phyloP scores from a whole-genome alignment of 148 eudicot genomes.

The Nepenthes mirabilis region DNA sequence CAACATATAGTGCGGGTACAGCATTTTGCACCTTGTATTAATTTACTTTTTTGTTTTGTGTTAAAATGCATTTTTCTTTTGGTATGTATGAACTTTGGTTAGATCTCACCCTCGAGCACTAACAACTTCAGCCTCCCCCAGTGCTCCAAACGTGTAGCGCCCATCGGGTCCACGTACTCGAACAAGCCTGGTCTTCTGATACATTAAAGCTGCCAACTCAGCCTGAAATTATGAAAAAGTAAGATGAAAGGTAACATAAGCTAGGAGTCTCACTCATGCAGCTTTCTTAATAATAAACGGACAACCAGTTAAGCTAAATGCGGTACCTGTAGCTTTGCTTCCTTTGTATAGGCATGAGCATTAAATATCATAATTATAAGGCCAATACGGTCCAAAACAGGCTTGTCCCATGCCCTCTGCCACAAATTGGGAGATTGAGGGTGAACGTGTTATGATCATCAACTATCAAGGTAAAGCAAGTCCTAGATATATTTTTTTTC shows the following conservation, averaged over 20 bases:
- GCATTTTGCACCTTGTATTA: too few species aligned
- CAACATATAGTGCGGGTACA: too few species aligned
- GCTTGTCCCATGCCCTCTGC: slow-evolving; percentile 79
- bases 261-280: neutral
- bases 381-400: slow-evolving; percentile 86
- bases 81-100: too few species aligned
- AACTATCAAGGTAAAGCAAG: neutral
- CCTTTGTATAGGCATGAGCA: slow-evolving; percentile 97
- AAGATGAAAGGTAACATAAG: neutral
- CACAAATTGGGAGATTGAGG: slow-evolving; percentile 1
- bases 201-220: slow-evolving; percentile 94
- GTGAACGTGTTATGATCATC: too few species aligned
- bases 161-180: slow-evolving; percentile 75
- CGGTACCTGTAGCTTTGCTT: slow-evolving; percentile 83
- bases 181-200: slow-evolving; percentile 76
- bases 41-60: too few species aligned
- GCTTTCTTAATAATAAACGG: neutral
- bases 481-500: neutral
- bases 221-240: slow-evolving; percentile 36
- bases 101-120: slow-evolving; percentile 84
- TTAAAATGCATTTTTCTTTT: too few species aligned
- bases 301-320: neutral
- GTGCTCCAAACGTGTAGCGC: slow-evolving; percentile 62
- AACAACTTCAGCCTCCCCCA: slow-evolving; percentile 95
- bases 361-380: slow-evolving; percentile 86